Base-by-base conservation (phyloP, 306 rosid genomes). In the Abrus pulchellus region DNA sequence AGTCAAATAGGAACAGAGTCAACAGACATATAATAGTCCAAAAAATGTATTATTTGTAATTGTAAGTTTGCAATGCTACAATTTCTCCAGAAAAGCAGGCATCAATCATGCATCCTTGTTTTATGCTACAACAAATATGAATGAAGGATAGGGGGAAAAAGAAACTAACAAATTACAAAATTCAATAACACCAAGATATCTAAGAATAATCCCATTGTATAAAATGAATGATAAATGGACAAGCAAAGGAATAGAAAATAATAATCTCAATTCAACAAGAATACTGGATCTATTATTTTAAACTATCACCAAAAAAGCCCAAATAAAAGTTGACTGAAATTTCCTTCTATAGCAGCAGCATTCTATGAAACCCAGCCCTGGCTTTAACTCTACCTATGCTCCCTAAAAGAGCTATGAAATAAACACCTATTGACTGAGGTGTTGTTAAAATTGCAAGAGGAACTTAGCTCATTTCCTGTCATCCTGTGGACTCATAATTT, bases 301-400 rank as follows among this genome's bases (percentile, higher is more conserved):
- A 38, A 48, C 2, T 49, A 30, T 47, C 1, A 1, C 6, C 48
- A 28, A 61, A 72, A 50, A 28, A 28, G 36, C 10, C n/a, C 67
- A 62, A 56, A 55, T 65, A 14, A 53, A 57, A 12, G 50, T 3
- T 6, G 38, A 28, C 33, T 10, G 13, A 10, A 34, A 40, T 57
- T 57, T 56, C 41, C 52, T 68, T 75, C 32, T 29, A 52, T 34
- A 79, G 80, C 75, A 61, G 53, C 40, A 12, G 65, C 28, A 33
- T 28, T 20, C 61, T 27, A 62, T 38, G 13, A 38, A 69, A 68
- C n/a, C 20, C 40, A 50, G n/a, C 3, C 41, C 60, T 69, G 14
- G 29, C 59, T 60, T 49, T 63, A 82, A 64, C 41, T 50, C 41
- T 63, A 33, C 50, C 63, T 50, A 76, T 36, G 12, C 52, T 36